Evolutionary conservation across 148 eudicot species (phyloP).

Genomic region (Pharnaceum exiguum): DNA sequence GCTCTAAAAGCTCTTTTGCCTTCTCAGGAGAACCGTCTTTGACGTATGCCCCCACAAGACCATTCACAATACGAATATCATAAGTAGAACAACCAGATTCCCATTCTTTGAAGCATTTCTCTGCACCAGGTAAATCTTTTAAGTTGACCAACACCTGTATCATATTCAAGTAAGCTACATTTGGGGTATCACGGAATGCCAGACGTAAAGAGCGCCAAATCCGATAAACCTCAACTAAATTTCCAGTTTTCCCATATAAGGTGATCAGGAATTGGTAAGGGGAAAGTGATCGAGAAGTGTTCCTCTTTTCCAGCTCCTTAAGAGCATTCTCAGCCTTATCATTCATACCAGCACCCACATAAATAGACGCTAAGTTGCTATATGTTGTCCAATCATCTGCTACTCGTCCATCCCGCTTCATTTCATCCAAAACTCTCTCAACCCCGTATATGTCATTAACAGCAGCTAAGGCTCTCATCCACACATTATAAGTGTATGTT

Average conservation of each 20-base stretch:
- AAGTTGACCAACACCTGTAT: conserved; percentile 70
- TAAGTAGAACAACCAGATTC: conserved; percentile 50
- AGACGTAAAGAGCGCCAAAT: conserved; percentile 88
- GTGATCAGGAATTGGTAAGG: conserved; percentile 81
- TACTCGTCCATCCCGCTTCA: conserved; percentile 89
- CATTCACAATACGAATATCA: conserved; percentile 78
- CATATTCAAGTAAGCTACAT: conserved; percentile 76
- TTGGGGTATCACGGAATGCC: conserved; percentile 72
- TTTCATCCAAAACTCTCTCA: conserved; percentile 84
- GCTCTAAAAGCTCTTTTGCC: conserved; percentile 55
- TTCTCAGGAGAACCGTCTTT: conserved; percentile 50
- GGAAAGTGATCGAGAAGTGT: conserved; percentile 36
- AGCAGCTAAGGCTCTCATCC: conserved; percentile 95
- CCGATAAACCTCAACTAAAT: conserved; percentile 73
- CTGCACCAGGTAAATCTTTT: conserved; percentile 92
- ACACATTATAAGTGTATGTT: conserved; percentile 70
- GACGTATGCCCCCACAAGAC: conserved; percentile 57
- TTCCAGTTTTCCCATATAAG: conserved; percentile 70
- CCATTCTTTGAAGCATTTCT: conserved; percentile 87
- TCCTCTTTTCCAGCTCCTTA: conserved; percentile 81
- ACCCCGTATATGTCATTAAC: conserved; percentile 64
- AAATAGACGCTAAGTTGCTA: conserved; percentile 93
- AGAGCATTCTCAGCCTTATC: conserved; percentile 83
- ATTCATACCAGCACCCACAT: conserved; percentile 50
- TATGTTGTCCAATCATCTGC: conserved; percentile 87